Base-by-base conservation (phyloP, 306 rosid genomes). In the Phaseolus lunatus region DNA sequence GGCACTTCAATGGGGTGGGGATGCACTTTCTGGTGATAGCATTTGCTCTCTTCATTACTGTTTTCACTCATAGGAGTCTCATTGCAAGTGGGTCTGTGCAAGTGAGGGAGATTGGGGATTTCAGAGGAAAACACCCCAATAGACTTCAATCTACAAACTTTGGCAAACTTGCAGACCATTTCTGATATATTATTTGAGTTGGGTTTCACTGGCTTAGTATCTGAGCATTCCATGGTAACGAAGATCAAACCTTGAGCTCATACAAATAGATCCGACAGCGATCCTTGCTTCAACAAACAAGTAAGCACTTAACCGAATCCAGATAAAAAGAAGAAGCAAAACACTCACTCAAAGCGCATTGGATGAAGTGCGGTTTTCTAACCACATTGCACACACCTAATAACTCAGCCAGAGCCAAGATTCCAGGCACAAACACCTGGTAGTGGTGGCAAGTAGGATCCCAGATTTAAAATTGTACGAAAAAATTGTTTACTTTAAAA, bases 141-240 rank as follows among this genome's bases (percentile, higher is more conserved):
- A 82, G 97, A 92, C 77, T 86, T 92, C 71, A 90, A 66, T 64
- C 86, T 90, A 70, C 95, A 92, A 76, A 86, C 90, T 76, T 85
- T 90, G 24, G 93, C 90, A 43, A 90, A 88, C 84, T 85, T 92
- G 69, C 81, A 87, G 54, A 88, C 91, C 45, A 88, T 85, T 79
- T 92, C 95, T 39, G 97, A 87, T 47, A 92, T 85, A 72, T 87
- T 92, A 77, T 83, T 92, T 69, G 95, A 85, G 84, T 83, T 84
- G 85, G 90, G 75, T 75, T 85, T 91, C 39, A 78, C 58, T 70
- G 90, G 90, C 78, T 85, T 88, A 72, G 81, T 44, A 77, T 64
- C 70, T 70, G 81, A 67, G 59, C 77, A 31, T 33, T 88, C 97
- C 97, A 90, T 92, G 33, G 66, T 68, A 20, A 49, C 27, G 31